A percentile compares a stretch with the other conserved stretches of the same genome.
Evolutionary conservation across 2,329 filamentous ascomycete genomes (phyloP).

Genomic region (Neofusicoccum parvum): DNA sequence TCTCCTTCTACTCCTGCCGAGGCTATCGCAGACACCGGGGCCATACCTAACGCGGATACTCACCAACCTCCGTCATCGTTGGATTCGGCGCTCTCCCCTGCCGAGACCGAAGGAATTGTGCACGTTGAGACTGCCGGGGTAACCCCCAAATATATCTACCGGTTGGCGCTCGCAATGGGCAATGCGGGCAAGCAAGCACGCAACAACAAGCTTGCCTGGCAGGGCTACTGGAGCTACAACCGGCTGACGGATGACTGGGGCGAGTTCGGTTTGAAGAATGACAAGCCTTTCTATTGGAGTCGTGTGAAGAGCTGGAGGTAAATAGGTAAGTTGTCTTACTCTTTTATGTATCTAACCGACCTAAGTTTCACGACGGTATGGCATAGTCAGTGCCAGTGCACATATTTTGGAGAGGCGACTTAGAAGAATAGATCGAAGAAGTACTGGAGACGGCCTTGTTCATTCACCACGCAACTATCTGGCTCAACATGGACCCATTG

Average conservation of each 20-base stretch:
- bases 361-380: no score
- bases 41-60: neutral
- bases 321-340: neutral
- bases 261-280: conserved; percentile 70
- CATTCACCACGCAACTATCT: no score
- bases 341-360: no score
- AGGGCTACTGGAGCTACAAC: conserved; percentile 90
- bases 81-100: neutral
- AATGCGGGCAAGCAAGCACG: conserved; percentile 61
- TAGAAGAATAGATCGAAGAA: no score
- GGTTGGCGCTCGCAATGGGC: conserved; percentile 74
- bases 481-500: no score
- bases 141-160: conserved; percentile 77
- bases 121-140: conserved; percentile 86
- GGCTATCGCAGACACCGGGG: neutral
- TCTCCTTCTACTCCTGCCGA: neutral
- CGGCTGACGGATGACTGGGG: conserved; percentile 86
- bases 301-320: conserved; percentile 62
- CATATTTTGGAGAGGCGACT: no score
- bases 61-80: conserved; percentile 7
- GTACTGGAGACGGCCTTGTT: no score
- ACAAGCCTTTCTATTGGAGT: conserved; percentile 63
- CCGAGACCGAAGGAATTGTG: conserved; percentile 48
- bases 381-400: no score
- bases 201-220: conserved; percentile 89